A percentile compares a stretch with the other conserved stretches of the same genome.
phyloP scores from a whole-genome alignment of 495 filamentous ascomycete species.

The Choiromyces venosus region DNA sequence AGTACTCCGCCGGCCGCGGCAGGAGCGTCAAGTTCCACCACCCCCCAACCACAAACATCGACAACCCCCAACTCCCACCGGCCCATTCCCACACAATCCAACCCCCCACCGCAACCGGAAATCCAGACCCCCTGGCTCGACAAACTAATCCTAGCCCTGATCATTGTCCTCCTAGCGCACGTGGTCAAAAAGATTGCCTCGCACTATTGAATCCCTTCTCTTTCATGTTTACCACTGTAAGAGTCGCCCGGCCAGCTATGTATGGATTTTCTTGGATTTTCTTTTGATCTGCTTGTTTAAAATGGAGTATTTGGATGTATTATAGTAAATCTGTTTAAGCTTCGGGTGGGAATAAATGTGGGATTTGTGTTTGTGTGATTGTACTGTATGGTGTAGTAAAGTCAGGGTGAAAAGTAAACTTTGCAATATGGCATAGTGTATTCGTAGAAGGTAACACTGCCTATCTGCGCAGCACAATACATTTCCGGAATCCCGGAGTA shows the following conservation, averaged over 20 bases:
- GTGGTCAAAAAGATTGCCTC: conserved; percentile 5
- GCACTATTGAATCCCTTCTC: not conserved
- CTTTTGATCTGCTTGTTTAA: too few species aligned
- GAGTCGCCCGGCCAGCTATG: not conserved
- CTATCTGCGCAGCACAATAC: too few species aligned
- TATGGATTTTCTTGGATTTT: too few species aligned
- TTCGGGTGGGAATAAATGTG: too few species aligned
- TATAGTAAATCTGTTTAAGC: too few species aligned
- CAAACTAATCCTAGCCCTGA: conserved; percentile 52
- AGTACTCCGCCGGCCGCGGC: conserved; percentile 7
- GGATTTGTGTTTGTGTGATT: too few species aligned
- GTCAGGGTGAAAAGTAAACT: too few species aligned
- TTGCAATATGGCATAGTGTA: too few species aligned
- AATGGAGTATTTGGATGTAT: too few species aligned
- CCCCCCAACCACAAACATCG: not conserved
- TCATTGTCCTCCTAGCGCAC: conserved; percentile 45
- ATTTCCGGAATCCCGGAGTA: too few species aligned
- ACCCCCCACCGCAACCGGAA: conserved; percentile 18
- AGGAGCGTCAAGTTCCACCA: not conserved
- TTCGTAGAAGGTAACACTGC: too few species aligned
- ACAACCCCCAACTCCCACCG: not conserved
- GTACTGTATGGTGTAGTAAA: too few species aligned
- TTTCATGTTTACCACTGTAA: not conserved
- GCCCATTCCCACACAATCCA: conserved; percentile 2
- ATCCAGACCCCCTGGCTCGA: conserved; percentile 52